Evolutionary conservation across 345 rosid genomes (phyloP).

Genomic region (Theobroma cacao): DNA sequence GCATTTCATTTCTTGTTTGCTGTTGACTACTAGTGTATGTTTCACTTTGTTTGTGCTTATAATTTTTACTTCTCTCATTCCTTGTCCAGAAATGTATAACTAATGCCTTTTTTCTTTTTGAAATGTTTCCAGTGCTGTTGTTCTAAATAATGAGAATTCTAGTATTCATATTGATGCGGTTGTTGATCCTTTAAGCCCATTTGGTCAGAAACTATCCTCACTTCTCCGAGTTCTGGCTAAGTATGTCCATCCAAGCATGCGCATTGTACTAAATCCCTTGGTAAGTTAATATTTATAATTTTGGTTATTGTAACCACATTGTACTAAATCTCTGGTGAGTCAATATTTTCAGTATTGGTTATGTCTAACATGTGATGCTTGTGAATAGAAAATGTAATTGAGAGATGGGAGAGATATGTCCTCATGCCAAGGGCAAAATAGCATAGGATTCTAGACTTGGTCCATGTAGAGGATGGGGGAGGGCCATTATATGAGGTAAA

Average conservation of each 20-base stretch:
- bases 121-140: constrained; percentile 65
- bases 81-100: background rate
- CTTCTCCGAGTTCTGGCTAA: constrained; percentile 74
- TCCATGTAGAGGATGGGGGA: background rate
- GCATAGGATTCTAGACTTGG: background rate
- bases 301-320: constrained; percentile 31
- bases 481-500: background rate
- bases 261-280: constrained; percentile 90
- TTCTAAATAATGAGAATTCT: constrained; percentile 66
- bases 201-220: constrained; percentile 88
- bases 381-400: background rate
- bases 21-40: background rate
- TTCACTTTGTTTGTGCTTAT: background rate
- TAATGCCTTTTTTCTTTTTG: background rate
- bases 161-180: constrained; percentile 92
- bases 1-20: constrained; percentile 1
- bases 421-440: background rate
- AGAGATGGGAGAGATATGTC: background rate
- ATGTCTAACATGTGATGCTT: background rate
- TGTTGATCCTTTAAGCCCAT: constrained; percentile 88
- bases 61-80: background rate
- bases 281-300: constrained; percentile 42
- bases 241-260: constrained; percentile 86
- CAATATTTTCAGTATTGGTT: background rate
- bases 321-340: constrained; percentile 86